phyloP scores from a whole-genome alignment of 2,329 filamentous ascomycete species.

The Neopestalotiopsis rosae region DNA sequence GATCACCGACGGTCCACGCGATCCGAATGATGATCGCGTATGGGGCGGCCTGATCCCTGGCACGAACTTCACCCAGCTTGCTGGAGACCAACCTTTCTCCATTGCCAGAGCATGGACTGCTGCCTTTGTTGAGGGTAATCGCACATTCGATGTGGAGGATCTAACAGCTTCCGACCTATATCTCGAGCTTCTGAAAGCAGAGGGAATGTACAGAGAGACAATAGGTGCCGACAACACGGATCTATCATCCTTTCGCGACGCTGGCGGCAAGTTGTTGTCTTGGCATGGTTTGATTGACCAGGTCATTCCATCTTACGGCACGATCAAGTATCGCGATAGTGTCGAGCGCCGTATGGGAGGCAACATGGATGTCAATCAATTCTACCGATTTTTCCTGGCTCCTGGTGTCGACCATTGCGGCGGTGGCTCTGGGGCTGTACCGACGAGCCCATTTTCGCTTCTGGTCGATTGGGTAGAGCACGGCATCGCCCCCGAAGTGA shows the following conservation, averaged over 20 bases:
- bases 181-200: not conserved
- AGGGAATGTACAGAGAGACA: too few species aligned
- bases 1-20: not conserved
- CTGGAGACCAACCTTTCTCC: not conserved
- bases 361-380: not conserved
- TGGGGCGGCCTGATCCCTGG: not conserved
- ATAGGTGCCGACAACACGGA: not conserved
- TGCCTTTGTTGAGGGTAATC: not conserved
- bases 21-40: not conserved
- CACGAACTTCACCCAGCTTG: not conserved
- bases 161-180: not conserved
- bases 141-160: not conserved
- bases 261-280: not conserved
- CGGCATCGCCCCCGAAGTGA: not conserved
- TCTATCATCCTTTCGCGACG: not conserved
- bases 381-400: not conserved
- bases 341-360: not conserved
- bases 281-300: not conserved
- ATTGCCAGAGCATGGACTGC: not conserved
- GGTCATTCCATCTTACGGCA: not conserved
- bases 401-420: not conserved
- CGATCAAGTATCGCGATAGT: not conserved
- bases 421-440: not conserved
- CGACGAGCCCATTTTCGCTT: not conserved
- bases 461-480: constrained; percentile 9